phyloP scores from a whole-genome alignment of 805 yeast species.

The Hanseniaspora singularis region DNA sequence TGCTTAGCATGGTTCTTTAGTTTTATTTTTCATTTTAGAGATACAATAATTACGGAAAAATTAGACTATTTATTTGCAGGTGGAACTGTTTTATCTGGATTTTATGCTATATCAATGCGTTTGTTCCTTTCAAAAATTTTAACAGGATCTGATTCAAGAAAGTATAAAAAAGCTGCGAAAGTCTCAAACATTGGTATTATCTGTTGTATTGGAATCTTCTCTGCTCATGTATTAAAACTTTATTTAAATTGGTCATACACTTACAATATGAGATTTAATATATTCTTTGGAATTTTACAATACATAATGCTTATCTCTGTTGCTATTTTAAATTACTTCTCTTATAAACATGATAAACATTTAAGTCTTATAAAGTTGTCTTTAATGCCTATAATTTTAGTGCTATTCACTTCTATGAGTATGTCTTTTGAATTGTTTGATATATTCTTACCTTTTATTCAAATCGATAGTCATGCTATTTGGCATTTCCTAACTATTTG shows the following conservation, averaged over 20 bases:
- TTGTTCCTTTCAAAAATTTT: constrained; percentile 32
- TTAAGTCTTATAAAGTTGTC: constrained; percentile 20
- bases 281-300: constrained; percentile 65
- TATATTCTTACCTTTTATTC: constrained; percentile 58
- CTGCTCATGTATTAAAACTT: constrained; percentile 54
- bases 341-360: constrained; percentile 12
- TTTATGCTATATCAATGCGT: constrained; percentile 55
- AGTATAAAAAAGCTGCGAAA: too few relatives aligned
- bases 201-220: constrained; percentile 34
- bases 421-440: constrained; percentile 88
- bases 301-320: constrained; percentile 35
- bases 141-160: too few relatives aligned
- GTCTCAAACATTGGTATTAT: constrained; percentile 1
- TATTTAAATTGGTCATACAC: constrained; percentile 74
- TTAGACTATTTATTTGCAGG: constrained; percentile 91
- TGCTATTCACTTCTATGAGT: constrained; percentile 47
- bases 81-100: constrained; percentile 67
- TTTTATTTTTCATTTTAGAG: constrained; percentile 79
- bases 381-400: constrained; percentile 41
- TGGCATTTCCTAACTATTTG: constrained; percentile 87
- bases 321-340: constrained; percentile 26
- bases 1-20: constrained; percentile 84
- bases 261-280: constrained; percentile 86
- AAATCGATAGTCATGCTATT: constrained; percentile 80
- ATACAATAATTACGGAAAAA: constrained; percentile 64